Evolutionary conservation across 164 flowering plant species (phyloP), one percentile per base, ranked within the genome.

Genomic region (Umbilicus rupestris): DNA sequence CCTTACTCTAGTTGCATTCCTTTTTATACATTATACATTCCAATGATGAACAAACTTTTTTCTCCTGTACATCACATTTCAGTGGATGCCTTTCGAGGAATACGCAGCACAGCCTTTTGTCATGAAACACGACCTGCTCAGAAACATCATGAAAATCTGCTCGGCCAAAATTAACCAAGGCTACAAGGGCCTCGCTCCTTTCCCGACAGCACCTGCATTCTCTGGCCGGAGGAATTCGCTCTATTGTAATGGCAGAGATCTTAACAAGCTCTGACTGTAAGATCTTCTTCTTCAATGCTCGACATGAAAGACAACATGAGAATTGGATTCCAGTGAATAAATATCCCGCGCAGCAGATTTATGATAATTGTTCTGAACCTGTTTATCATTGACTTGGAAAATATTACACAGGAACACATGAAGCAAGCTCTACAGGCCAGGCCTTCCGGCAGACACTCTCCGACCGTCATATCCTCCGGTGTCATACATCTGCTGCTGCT

Each of bases 21-120:
- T 35, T 50, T 33, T 20, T 37, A n/a, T n/a, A n/a, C n/a, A n/a
- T n/a, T n/a, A n/a, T n/a, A n/a, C 28, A 35, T 11, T 37, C 45
- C 44, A 64, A n/a, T 39, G 24, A 39, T 6, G 15, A 39, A 28
- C 55, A 39, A 49, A 28, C n/a, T n/a, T n/a, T n/a, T n/a, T 63
- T 42, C 3, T 7, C 52, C 49, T 37, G 47, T 35, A 41, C 10
- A 16, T 24, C 31, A 35, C 26, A 7, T 20, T 77, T 52, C 80
- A 90, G 95, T 90, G 97, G 97, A 85, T 90, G 90, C 85, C 89
- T 59, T 70, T 82, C 47, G 84, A 84, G 42, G 90, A 86, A 64
- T 88, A 79, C 64, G 76, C 74, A 59, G 80, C 80, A 3, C 89
- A 84, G 67, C 87, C 88, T 28, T 73, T 68, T 62, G 73, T 77